Conservation (phyloP, 306 rosid genomes). For the Dalbergia cochinchinensis region DNA sequence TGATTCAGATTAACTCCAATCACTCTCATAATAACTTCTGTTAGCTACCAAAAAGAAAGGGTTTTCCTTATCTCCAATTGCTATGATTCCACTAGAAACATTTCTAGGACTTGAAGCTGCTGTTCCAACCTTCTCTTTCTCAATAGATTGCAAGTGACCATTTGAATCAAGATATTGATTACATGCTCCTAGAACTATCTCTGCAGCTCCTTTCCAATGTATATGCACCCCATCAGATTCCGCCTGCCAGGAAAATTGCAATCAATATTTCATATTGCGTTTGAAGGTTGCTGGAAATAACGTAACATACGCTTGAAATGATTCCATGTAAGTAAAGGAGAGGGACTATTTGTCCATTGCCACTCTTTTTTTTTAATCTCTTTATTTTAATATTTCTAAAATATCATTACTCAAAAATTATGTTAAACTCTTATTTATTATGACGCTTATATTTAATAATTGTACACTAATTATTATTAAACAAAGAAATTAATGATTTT, state of each 20-base stretch:
- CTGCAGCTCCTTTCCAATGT: slow-evolving; percentile 99
- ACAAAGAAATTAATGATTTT: no score
- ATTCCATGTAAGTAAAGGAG: background rate
- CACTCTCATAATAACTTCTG: no score
- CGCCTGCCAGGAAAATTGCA: slow-evolving; percentile 59
- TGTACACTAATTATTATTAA: no score
- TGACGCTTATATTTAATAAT: no score
- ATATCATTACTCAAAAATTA: no score
- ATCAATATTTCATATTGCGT: slow-evolving; percentile 19
- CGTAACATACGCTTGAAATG: slow-evolving; percentile 29
- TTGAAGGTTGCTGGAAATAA: slow-evolving; percentile 21
- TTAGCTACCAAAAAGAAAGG: background rate
- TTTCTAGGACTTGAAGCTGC: slow-evolving; percentile 40
- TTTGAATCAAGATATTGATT: slow-evolving; percentile 74
- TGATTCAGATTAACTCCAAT: no score
- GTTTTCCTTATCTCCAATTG: slow-evolving; percentile 14
- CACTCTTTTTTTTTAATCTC: no score
- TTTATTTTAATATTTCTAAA: no score
- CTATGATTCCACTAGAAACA: slow-evolving; percentile 30
- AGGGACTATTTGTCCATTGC: background rate
- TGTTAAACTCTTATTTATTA: no score
- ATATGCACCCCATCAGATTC: slow-evolving; percentile 75
- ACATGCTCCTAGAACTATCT: slow-evolving; percentile 81
- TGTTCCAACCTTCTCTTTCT: slow-evolving; percentile 70
- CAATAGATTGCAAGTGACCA: slow-evolving; percentile 66